Conservation (phyloP, 495 filamentous ascomycete genomes). For the Pyrenula massariospora region DNA sequence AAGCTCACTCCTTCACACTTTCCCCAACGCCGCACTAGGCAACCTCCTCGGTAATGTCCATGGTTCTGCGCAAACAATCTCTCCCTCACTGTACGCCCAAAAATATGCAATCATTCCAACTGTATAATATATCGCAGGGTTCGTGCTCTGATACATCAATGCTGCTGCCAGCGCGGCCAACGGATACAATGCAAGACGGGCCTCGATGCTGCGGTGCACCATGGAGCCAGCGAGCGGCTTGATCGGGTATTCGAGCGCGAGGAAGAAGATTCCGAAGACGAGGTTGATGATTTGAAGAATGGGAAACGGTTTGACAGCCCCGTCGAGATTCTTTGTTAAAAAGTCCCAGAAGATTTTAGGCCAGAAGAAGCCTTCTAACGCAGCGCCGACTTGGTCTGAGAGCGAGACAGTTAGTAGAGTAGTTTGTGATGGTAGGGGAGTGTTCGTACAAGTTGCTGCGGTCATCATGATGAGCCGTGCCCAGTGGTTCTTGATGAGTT, state of each 20-base stretch:
- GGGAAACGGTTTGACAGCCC: slow-evolving; percentile 76
- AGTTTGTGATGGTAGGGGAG: background rate
- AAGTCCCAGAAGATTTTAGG: slow-evolving; percentile 99
- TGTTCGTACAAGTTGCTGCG: slow-evolving; percentile 63
- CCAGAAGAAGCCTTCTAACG: slow-evolving; percentile 88
- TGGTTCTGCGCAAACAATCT: slow-evolving; percentile 53
- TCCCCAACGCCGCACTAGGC: background rate
- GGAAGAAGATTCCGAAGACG: slow-evolving; percentile 67
- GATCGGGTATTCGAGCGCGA: slow-evolving; percentile 91
- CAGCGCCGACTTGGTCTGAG: slow-evolving; percentile 74
- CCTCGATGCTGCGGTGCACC: slow-evolving; percentile 79
- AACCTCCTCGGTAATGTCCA: slow-evolving; percentile 37
- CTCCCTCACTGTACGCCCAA: slow-evolving; percentile 94
- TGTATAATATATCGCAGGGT: slow-evolving; percentile 84
- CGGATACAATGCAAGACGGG: slow-evolving; percentile 73
- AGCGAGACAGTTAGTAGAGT: slow-evolving; percentile 17
- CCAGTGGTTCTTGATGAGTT: slow-evolving; percentile 98
- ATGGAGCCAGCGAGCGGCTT: slow-evolving; percentile 46
- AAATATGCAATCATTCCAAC: slow-evolving; percentile 84
- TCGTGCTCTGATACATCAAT: slow-evolving; percentile 84
- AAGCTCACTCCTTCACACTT: slow-evolving; percentile 4
- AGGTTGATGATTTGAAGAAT: slow-evolving; percentile 88
- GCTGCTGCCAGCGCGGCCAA: slow-evolving; percentile 61
- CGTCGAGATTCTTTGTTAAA: slow-evolving; percentile 79
- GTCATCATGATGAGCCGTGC: slow-evolving; percentile 84